phyloP scores from a whole-genome alignment of 805 yeast species.

The Torulaspora indica region DNA sequence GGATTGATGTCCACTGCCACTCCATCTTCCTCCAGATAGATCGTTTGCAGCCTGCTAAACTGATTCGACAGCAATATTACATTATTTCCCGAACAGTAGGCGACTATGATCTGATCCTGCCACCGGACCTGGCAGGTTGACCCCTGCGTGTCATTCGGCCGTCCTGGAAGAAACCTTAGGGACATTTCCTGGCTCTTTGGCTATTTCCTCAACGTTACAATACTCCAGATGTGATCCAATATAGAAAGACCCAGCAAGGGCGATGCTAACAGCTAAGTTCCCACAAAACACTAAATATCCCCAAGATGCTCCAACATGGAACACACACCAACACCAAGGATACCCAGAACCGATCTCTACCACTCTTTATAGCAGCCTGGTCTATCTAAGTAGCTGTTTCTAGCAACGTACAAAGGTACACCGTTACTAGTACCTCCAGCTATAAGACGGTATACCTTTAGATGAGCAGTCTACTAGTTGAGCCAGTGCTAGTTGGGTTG shows the following conservation, averaged over 20 bases:
- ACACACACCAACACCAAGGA: neutral
- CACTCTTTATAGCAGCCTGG: neutral
- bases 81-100: constrained; percentile 86
- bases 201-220: neutral
- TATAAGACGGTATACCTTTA: neutral
- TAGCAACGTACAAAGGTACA: constrained; percentile 11
- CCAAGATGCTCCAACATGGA: neutral
- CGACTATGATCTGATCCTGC: constrained; percentile 59
- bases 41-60: constrained; percentile 62
- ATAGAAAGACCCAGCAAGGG: too few species aligned
- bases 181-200: constrained; percentile 41
- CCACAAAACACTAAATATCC: neutral
- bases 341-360: neutral
- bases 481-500: neutral
- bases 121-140: constrained; percentile 58
- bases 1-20: constrained; percentile 59
- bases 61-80: constrained; percentile 59
- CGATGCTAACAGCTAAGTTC: neutral
- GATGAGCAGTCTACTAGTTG: neutral
- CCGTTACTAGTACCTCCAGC: neutral
- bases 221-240: too few species aligned
- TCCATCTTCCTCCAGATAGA: constrained; percentile 66
- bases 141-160: constrained; percentile 57
- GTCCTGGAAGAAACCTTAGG: constrained; percentile 76
- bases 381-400: neutral